phyloP scores from a whole-genome alignment of 1,139 yeast genomes.

The Diutina neorugosa region DNA sequence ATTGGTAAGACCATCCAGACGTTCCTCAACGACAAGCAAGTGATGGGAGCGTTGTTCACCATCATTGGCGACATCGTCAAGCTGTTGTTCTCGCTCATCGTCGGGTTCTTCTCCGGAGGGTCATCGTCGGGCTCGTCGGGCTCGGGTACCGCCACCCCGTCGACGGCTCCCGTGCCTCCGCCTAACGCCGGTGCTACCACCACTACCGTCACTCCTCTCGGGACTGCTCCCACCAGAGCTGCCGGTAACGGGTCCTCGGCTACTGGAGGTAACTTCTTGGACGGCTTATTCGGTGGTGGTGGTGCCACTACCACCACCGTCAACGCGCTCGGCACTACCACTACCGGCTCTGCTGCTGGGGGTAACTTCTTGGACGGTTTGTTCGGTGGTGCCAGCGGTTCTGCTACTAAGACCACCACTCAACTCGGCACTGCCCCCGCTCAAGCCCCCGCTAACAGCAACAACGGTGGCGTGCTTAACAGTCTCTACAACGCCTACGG shows the following conservation, averaged over 20 bases:
- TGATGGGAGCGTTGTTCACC: neutral
- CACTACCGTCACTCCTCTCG: neutral
- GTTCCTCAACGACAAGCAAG: neutral
- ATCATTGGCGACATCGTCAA: neutral
- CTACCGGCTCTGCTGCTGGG: too few relatives aligned
- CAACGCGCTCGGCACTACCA: neutral
- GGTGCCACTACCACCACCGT: neutral
- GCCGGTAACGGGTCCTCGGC: neutral
- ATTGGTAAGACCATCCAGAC: neutral
- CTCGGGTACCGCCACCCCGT: neutral
- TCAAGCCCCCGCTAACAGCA: neutral
- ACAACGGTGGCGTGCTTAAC: neutral
- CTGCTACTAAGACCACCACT: neutral
- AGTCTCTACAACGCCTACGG: neutral
- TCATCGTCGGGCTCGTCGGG: neutral
- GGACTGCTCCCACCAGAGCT: neutral
- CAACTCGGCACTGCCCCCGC: neutral
- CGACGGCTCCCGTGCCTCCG: neutral
- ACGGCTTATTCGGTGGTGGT: neutral
- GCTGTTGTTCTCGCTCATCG: neutral
- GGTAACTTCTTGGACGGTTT: neutral
- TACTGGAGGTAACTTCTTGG: neutral
- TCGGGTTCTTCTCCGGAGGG: conserved; percentile 2
- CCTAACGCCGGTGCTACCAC: neutral
- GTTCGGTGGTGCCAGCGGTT: neutral